phyloP scores from a whole-genome alignment of 192 early-diverging fungal species.

The Phlyctochytrium bullatum region DNA sequence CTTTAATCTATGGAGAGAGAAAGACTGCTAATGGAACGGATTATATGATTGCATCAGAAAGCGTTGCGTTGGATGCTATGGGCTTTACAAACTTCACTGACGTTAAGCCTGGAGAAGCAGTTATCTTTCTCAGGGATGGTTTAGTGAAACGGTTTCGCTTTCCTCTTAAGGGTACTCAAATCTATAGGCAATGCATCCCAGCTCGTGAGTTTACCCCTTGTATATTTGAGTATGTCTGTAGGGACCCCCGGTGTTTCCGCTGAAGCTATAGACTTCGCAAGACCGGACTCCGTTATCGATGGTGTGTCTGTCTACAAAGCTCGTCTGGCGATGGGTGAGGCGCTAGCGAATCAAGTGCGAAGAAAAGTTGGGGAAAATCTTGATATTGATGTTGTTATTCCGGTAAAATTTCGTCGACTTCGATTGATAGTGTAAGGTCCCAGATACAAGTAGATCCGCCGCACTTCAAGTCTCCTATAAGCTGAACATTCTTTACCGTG shows the following conservation, averaged over 20 bases:
- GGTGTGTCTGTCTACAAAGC: slow-evolving; percentile 98
- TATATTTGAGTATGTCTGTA: slow-evolving; percentile 95
- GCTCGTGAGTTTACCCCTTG: slow-evolving; percentile 75
- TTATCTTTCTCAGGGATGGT: slow-evolving; percentile 84
- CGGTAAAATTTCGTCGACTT: slow-evolving; percentile 54
- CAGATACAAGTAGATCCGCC: slow-evolving; percentile 93
- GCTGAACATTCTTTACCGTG: slow-evolving; percentile 88
- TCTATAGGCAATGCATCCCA: slow-evolving; percentile 53
- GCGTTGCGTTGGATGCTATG: slow-evolving; percentile 86
- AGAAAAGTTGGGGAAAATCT: slow-evolving; percentile 65
- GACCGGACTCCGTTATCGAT: slow-evolving; percentile 98
- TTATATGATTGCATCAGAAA: slow-evolving; percentile 99
- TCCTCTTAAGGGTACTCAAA: too few species aligned
- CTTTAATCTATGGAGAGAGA: slow-evolving; percentile 88
- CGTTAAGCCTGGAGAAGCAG: slow-evolving; percentile 88
- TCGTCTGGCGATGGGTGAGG: slow-evolving; percentile 96
- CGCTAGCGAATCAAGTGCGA: slow-evolving; percentile 81
- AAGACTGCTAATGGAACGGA: slow-evolving; percentile 68
- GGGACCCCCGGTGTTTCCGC: slow-evolving; percentile 5
- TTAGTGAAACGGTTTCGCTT: too few species aligned
- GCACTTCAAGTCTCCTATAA: slow-evolving; percentile 90
- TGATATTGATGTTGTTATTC: slow-evolving; percentile 98
- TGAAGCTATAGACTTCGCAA: slow-evolving; percentile 76
- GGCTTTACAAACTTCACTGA: slow-evolving; percentile 90
- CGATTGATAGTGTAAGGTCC: slow-evolving; percentile 53